Conservation (phyloP, 179 eudicot species). For the Beta lomatogona region DNA sequence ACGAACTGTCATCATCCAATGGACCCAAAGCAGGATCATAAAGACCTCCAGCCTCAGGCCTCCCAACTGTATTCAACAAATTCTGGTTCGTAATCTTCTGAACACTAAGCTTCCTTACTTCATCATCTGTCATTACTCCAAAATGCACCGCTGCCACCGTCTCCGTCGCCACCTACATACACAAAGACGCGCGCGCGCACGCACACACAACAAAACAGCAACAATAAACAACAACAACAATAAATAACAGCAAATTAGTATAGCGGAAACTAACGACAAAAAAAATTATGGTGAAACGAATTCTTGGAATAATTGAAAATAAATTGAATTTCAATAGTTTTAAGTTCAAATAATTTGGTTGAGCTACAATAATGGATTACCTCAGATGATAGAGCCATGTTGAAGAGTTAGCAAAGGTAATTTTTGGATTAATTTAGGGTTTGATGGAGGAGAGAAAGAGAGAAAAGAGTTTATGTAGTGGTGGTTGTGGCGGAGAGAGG, state of each 20-base stretch:
- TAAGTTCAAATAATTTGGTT: too few species aligned
- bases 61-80: conserved; percentile 39
- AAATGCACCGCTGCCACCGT: conserved; percentile 64
- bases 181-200: too few species aligned
- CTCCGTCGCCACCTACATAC: conserved; percentile 44
- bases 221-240: too few species aligned
- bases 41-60: conserved; percentile 71
- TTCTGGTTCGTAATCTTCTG: conserved; percentile 61
- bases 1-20: conserved; percentile 47
- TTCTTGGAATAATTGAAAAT: too few species aligned
- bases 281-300: too few species aligned
- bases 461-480: neutral
- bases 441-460: neutral
- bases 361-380: too few species aligned
- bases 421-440: neutral
- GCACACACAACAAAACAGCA: neutral
- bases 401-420: neutral
- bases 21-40: conserved; percentile 92
- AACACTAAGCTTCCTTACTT: conserved; percentile 64
- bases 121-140: conserved; percentile 72
- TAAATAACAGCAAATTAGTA: too few species aligned
- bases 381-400: neutral
- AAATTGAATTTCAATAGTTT: too few species aligned
- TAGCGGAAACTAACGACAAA: neutral
- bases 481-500: neutral